Base-by-base conservation (phyloP, 495 filamentous ascomycete genomes). In the Trichoderma asperelloides region DNA sequence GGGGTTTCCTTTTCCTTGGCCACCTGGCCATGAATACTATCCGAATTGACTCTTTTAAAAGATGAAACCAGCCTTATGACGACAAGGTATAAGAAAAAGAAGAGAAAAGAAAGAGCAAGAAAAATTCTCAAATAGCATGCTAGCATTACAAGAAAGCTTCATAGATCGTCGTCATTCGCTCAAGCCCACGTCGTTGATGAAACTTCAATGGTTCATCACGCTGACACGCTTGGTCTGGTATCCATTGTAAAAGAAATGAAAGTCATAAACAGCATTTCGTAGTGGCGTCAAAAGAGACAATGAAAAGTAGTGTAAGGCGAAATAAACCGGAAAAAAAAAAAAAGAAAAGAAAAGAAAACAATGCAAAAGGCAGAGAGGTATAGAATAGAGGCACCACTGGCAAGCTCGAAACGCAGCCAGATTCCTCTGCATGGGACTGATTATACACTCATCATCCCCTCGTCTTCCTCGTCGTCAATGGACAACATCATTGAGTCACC, bases 361-460 rank as follows among this genome's bases (percentile, higher is more conserved):
- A 7, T 23, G 47, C 1, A 51, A 51, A 64, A 41, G 40, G 11
- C 60, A 33, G 60, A 16, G 6, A 33, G n/a, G 16, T 23, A 11
- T 16, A 2, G 18, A 21, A 11, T 55, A 16, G 60, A 63, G 60
- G 23, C 15, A 21, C 37, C 11, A 4, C 23, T 8, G 30, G 30
- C 9, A 40, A 4, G 23, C 33, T 63, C 25, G 23, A 16, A 43
- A 13, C 57, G 30, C 30, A 13, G 18, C 27, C 64, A 15, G 27
- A 15, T 41, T 25, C 30, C n/a, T 64, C 62, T 30, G 18, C 12
- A 45, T 27, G 15, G 40, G 18, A 25, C 16, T 21, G 23, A 64
- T 64, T 64, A 45, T 43, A 65, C 64, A 49, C 64, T 65, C 15
- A 49, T 49, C 39, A 65, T 43, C 9, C 64, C 64, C 7, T 65